A percentile compares a stretch with the other conserved stretches of the same genome.
Evolutionary conservation across 2,329 filamentous ascomycete genomes (phyloP).

Genomic region (Scedosporium apiospermum): DNA sequence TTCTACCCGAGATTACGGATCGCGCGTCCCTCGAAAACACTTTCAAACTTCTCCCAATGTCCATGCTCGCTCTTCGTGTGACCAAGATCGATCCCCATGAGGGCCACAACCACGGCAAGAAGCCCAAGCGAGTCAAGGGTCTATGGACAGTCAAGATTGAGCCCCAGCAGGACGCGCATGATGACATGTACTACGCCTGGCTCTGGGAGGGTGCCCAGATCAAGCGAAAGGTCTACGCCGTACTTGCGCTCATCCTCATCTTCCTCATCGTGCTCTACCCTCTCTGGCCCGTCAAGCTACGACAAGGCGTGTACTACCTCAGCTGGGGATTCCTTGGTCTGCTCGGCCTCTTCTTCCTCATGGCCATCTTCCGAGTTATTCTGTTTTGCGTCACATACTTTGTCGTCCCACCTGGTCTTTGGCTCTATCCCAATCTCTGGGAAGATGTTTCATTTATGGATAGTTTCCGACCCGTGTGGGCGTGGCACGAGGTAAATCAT

Average conservation of each 20-base stretch:
- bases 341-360: conserved; percentile 87
- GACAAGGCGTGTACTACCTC: conserved; percentile 93
- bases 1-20: conserved; percentile 81
- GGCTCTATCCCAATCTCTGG: conserved; percentile 96
- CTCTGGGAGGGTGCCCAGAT: conserved; percentile 89
- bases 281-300: conserved; percentile 84
- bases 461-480: conserved; percentile 92
- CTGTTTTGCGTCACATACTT: conserved; percentile 92
- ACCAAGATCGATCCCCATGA: conserved; percentile 70
- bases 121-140: conserved; percentile 84
- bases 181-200: conserved; percentile 94
- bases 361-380: conserved; percentile 95
- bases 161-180: conserved; percentile 81
- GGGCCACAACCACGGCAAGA: conserved; percentile 57
- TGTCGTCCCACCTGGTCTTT: conserved; percentile 73
- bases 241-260: conserved; percentile 70
- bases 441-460: conserved; percentile 98
- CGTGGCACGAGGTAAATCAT: conserved; percentile 81
- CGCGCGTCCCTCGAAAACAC: conserved; percentile 82
- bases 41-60: conserved; percentile 91
- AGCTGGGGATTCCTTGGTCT: conserved; percentile 88
- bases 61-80: conserved; percentile 85
- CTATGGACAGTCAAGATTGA: conserved; percentile 94
- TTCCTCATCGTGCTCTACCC: conserved; percentile 91
- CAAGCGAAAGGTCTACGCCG: conserved; percentile 88